Base-by-base conservation (phyloP, 306 rosid species). In the Pyrus communis region DNA sequence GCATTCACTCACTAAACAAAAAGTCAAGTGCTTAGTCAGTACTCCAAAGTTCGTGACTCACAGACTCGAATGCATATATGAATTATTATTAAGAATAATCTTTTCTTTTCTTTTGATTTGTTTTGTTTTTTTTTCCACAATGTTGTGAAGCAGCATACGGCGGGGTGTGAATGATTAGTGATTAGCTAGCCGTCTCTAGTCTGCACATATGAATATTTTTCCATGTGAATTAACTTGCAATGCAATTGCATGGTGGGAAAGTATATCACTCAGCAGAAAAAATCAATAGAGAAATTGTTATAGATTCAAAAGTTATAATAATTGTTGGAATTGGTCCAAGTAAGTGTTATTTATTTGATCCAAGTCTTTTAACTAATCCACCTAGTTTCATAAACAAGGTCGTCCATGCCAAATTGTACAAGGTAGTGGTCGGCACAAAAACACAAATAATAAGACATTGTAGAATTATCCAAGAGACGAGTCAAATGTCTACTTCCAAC, bases 61-160 rank as follows among this genome's bases (percentile, higher is more conserved):
- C 3, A 51, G 55, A 51, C 55, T 51, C 9, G 18, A 7, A 51
- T 17, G 5, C 9, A 15, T 49, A 51, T 51, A 51, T 15, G 55
- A 51, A 51, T 51, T 15, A 15, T 51, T 15, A 5, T 51, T 51
- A 5, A 5, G 55, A 51, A 51, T 5, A 51, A 17, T 15, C 55
- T 1, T 15, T 22, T 60, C 12, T 23, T 73, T 31, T 35, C 23
- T 18, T 31, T 51, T 51, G 43, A 35, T 66, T 58, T 62, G 25
- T 74, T 23, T 73, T 74, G 60, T 74, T 74, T 74, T 73, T 74
- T 74, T 74, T 74, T 74, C 70, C 69, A 42, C 52, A 8, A 74
- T 43, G 30, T 43, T 74, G 77, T 60, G 69, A 12, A 18, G 59
- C 45, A 25, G 45, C 21, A 60, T 43, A 43, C 21, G 45, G 69